Base-by-base conservation (phyloP, 495 filamentous ascomycete genomes). In the Cairneyella variabilis region DNA sequence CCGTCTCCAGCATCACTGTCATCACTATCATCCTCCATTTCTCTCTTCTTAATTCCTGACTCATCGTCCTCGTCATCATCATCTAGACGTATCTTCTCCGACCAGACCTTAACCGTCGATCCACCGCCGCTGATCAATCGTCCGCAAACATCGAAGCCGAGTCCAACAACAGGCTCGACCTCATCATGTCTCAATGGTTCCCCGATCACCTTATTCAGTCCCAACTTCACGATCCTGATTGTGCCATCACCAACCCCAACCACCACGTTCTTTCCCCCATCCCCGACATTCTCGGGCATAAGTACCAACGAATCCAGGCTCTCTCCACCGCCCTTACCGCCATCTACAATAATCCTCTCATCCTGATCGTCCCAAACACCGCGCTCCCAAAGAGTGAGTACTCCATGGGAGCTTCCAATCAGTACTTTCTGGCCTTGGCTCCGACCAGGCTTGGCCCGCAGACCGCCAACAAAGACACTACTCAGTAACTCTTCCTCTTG, bases 361-460 rank as follows among this genome's bases (percentile, higher is more conserved):
- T 93, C 88, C 66, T 95, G 90, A 68, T 96, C 91, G 60, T 95
- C 91, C 91, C 93, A 97, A 1, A 83, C 78, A 1, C 91, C 93
- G 58, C 82, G 86, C 62, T 97, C 91, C 93, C 93, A 98, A 2
- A 97, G 73, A 9, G 91, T 95, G 56, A 97, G 60, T 4, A 95
- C 79, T 14, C 93, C 93, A 8, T 76, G 81, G 10, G 83, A 82
- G 12, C 84, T 87, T 26, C 93, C 93, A 1, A 95, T 83, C 1
- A 91, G 67, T 1, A 95, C 73, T 60, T 95, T 89, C 59, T 86
- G 78, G 2, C 86, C 88, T 21, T 83, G 82, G 48, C 85, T 83
- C 17, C 80, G 74, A 32, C 81, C 78, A 2, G 80, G 71, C 62
- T 73, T 78, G 11, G 75, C 69, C 1, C 76, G 73, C 57, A 83